A percentile compares a stretch with the other conserved stretches of the same genome.
These are phyloP conservation scores for Leccinum subtestaceum DNA, from an alignment of 768 basidiomycete species.

Conservation along the genomic window DNA sequence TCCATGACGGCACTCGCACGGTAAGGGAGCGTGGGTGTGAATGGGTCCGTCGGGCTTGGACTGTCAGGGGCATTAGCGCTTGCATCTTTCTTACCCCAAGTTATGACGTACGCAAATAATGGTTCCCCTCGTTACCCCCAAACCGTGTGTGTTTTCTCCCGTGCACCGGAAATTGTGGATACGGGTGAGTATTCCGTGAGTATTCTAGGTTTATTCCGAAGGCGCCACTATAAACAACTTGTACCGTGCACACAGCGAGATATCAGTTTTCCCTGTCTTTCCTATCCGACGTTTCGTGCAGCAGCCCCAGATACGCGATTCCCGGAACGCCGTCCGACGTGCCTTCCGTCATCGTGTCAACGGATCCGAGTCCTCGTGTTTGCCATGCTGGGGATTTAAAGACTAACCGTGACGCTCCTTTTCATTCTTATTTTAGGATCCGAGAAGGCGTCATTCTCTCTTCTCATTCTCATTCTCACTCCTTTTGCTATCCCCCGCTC, in stretches of 20 bases:
- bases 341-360: not conserved
- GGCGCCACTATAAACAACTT: not conserved
- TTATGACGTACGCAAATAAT: not conserved
- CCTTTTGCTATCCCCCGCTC: not conserved
- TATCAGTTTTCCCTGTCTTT: not conserved
- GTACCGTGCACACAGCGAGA: not conserved
- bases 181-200: not conserved
- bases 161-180: not conserved
- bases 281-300: not conserved
- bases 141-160: not conserved
- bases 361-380: not conserved
- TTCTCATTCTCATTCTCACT: not conserved
- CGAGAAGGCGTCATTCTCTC: not conserved
- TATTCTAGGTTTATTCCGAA: not conserved
- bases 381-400: not conserved
- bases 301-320: not conserved
- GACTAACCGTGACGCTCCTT: not conserved
- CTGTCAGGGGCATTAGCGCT: not conserved
- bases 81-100: not conserved
- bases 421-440: not conserved
- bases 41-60: not conserved
- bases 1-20: not conserved
- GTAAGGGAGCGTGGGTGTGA: not conserved
- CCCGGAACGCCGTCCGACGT: not conserved
- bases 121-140: not conserved